These are phyloP conservation scores for Xylariaceae sp. DNA, from an alignment of 2,329 filamentous ascomycete genomes.

Conservation along the genomic window DNA sequence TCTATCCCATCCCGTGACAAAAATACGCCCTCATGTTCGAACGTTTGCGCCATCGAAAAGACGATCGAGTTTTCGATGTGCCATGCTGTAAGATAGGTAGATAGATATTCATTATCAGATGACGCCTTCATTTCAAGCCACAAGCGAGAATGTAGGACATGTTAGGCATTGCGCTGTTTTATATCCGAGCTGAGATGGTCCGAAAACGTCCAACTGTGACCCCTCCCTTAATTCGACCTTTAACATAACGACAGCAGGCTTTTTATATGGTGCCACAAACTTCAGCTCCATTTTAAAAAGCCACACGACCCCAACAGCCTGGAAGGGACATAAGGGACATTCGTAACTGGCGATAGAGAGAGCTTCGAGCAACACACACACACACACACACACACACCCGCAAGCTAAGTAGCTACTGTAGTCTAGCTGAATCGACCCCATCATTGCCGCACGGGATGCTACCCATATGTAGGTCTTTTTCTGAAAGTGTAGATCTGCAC, in stretches of 20 bases:
- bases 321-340: too few relatives aligned
- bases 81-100: too few relatives aligned
- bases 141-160: too few relatives aligned
- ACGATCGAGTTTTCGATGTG: neutral
- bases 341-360: too few relatives aligned
- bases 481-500: constrained; percentile 2
- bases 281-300: neutral
- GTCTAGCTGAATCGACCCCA: constrained; percentile 8
- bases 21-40: neutral
- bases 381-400: neutral
- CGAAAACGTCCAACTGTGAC: too few relatives aligned
- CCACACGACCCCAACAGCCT: constrained; percentile 7
- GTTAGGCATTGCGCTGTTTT: too few relatives aligned
- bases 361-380: neutral
- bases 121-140: too few relatives aligned
- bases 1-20: neutral
- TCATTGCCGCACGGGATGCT: constrained; percentile 22
- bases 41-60: constrained; percentile 4
- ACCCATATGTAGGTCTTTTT: constrained; percentile 16
- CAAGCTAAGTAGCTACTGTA: neutral
- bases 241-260: too few relatives aligned
- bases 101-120: too few relatives aligned
- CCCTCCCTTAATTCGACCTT: too few relatives aligned
- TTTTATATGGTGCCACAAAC: too few relatives aligned
- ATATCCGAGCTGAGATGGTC: too few relatives aligned